Evolutionary conservation across 306 rosid genomes (phyloP).

Genomic region (Castanea sativa): DNA sequence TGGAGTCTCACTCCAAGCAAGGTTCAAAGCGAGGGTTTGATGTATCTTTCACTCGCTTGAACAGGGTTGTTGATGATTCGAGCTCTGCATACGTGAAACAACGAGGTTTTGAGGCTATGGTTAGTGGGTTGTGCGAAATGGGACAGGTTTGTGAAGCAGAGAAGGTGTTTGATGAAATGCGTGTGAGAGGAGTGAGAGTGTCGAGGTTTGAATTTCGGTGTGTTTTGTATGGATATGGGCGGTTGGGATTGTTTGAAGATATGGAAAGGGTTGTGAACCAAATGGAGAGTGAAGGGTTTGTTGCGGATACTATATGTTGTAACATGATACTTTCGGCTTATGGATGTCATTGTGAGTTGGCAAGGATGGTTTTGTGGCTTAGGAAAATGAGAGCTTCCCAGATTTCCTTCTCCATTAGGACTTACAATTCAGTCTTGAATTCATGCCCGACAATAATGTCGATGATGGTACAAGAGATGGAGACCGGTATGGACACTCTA

Average conservation of each 20-base stretch:
- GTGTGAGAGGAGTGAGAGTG: slow-evolving; percentile 39
- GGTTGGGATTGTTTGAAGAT: slow-evolving; percentile 61
- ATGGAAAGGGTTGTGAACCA: slow-evolving; percentile 49
- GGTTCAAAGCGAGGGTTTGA: slow-evolving; percentile 52
- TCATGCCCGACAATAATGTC: slow-evolving; percentile 47
- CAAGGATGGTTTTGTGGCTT: slow-evolving; percentile 65
- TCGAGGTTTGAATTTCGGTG: slow-evolving; percentile 60
- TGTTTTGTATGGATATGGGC: slow-evolving; percentile 59
- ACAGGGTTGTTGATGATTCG: slow-evolving; percentile 41
- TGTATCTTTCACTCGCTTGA: slow-evolving; percentile 34
- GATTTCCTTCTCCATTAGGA: slow-evolving; percentile 63
- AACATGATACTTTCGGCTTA: slow-evolving; percentile 77
- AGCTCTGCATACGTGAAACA: slow-evolving; percentile 54
- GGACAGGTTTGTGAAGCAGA: slow-evolving; percentile 65
- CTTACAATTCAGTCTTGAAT: slow-evolving; percentile 66
- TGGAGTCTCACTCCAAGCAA: slow-evolving; percentile 62
- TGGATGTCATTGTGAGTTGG: slow-evolving; percentile 59
- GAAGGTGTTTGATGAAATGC: slow-evolving; percentile 50
- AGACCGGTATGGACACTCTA: neutral
- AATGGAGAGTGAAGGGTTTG: slow-evolving; percentile 58
- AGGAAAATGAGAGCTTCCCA: slow-evolving; percentile 41
- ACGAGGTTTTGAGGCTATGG: slow-evolving; percentile 59
- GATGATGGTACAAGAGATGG: slow-evolving; percentile 43
- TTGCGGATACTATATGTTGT: slow-evolving; percentile 54
- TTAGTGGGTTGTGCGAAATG: slow-evolving; percentile 63